phyloP scores from a whole-genome alignment of 2,329 filamentous ascomycete species.

The Sporothrix mexicana region DNA sequence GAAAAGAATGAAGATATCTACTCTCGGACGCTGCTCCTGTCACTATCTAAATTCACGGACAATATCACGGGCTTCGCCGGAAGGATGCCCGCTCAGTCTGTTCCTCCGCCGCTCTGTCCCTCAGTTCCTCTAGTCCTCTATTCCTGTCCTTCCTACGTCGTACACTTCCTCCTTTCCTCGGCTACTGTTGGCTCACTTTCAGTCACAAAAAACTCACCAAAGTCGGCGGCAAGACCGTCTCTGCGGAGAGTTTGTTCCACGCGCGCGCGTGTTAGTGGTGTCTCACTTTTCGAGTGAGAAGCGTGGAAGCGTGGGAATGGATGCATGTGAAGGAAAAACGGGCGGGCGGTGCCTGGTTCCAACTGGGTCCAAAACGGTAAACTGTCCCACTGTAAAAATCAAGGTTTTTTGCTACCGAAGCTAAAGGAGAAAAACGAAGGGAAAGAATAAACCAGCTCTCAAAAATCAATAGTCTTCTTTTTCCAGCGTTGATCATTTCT shows the following conservation, averaged over 20 bases:
- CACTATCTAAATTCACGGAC: background rate
- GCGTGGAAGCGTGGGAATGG: background rate
- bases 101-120: background rate
- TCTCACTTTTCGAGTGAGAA: background rate
- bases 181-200: too few relatives aligned
- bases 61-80: background rate
- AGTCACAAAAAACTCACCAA: too few relatives aligned
- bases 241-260: background rate
- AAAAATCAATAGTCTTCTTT: constrained; percentile 5
- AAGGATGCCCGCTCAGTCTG: background rate
- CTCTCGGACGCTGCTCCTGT: background rate
- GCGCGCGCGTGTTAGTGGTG: constrained; percentile 3
- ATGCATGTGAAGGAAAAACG: background rate
- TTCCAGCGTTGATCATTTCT: constrained; percentile 4
- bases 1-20: background rate
- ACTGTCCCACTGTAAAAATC: background rate
- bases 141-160: too few relatives aligned
- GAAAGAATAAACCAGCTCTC: too few relatives aligned
- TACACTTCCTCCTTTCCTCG: too few relatives aligned
- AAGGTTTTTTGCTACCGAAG: background rate
- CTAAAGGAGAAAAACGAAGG: too few relatives aligned
- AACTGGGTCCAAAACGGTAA: background rate
- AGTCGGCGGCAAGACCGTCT: background rate
- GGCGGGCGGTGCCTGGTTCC: background rate
- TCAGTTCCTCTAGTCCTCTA: too few relatives aligned